Evolutionary conservation across 768 basidiomycete species (phyloP), one percentile per base, ranked within the genome.

Genomic region (Clathrus columnatus): DNA sequence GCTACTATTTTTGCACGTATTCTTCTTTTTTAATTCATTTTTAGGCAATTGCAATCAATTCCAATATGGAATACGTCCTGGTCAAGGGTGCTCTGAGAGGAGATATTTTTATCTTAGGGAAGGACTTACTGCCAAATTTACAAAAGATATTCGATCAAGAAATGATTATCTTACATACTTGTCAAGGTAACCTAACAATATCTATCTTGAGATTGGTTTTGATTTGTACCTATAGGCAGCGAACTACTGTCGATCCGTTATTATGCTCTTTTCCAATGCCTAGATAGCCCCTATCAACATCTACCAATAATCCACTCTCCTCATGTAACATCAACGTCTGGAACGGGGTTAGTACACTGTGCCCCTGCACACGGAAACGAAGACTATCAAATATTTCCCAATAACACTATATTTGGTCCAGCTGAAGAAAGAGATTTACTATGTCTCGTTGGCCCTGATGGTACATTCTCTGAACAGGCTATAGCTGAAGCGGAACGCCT

Each of bases 331-430:
- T 69, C 86, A 0, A 79, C 84, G 17, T 87, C 92, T n/a, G 95
- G 95, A 5, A 96, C 94, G 1, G 94, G 95, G 29, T 78, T 97
- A 11, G 95, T 99, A 1, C 95, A 98, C 64, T 90, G 87, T 60
- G 94, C 95, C 0, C 94, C 95, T 11, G 93, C 91, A 1, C 95
- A 98, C 63, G 95, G 94, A 17, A 77, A 80, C 8, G 95, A 99
- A 62, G 95, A 99, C 67, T 99, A 95, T 64, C 76, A 78, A 27
- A 76, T 81, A 5, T 91, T 89, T 71, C 60, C 61, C 0, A 61
- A 80, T 1, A 78, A 75, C 27, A 70, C 82, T 23, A 65, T 86
- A n/a, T 52, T 58, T 29, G 48, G 55, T 6, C 68, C 69, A 3
- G 61, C 61, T 45, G 61, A 72, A 0, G 68, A 77, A 11, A 68